These are phyloP conservation scores for Tirmania nivea DNA, from an alignment of 495 filamentous ascomycete species.

Conservation along the genomic window DNA sequence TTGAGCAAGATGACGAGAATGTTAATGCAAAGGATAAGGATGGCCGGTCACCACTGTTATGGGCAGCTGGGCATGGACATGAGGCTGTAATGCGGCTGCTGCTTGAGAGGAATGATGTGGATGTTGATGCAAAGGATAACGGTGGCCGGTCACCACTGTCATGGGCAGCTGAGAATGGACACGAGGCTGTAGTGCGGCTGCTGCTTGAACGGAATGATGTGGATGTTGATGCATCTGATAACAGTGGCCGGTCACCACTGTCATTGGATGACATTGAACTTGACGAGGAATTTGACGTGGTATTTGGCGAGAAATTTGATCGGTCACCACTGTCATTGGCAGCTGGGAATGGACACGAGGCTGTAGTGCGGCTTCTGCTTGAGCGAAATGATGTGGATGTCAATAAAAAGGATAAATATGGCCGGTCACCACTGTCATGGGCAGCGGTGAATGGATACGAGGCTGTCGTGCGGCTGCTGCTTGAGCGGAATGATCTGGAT, in stretches of 20 bases:
- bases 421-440: neutral
- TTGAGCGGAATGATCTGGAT: too few relatives aligned
- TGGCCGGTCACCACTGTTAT: slow-evolving; percentile 15
- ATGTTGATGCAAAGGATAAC: slow-evolving; percentile 2
- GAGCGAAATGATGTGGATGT: too few relatives aligned
- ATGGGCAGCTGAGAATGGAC: slow-evolving; percentile 7
- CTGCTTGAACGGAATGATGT: slow-evolving; percentile 4
- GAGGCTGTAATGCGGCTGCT: too few relatives aligned
- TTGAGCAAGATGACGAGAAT: slow-evolving; percentile 5
- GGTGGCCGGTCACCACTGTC: slow-evolving; percentile 2
- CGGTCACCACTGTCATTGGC: slow-evolving; percentile 16
- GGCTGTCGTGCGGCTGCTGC: too few relatives aligned
- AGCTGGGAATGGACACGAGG: slow-evolving; percentile 4
- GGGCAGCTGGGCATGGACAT: slow-evolving; percentile 6
- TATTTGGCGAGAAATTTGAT: slow-evolving; percentile 10
- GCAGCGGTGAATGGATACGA: slow-evolving; percentile 7
- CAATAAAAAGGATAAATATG: too few relatives aligned
- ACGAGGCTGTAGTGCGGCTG: neutral
- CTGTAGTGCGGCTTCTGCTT: too few relatives aligned
- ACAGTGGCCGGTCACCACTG: slow-evolving; percentile 4
- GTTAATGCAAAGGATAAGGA: slow-evolving; percentile 9
- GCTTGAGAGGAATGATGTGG: slow-evolving; percentile 2
- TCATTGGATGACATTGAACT: slow-evolving; percentile 6
- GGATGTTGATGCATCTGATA: slow-evolving; percentile 7
- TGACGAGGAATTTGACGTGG: slow-evolving; percentile 5